phyloP scores from a whole-genome alignment of 305 asterid species.

The Stenogyne calaminthoides region DNA sequence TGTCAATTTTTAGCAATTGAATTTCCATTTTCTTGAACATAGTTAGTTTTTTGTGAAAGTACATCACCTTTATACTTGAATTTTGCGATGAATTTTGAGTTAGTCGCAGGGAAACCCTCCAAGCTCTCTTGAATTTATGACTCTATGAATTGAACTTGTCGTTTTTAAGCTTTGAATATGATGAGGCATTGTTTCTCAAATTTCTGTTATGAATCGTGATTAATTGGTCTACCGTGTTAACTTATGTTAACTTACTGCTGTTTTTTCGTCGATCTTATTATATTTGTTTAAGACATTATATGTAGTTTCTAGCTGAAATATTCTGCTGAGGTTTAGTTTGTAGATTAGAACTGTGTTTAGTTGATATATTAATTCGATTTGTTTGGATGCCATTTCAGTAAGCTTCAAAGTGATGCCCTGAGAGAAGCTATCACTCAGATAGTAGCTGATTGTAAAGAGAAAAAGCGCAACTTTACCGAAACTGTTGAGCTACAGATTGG shows the following conservation, averaged over 20 bases:
- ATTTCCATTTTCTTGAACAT: neutral
- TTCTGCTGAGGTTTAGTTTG: neutral
- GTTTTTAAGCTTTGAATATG: neutral
- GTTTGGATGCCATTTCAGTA: constrained; percentile 37
- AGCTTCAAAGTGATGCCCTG: constrained; percentile 72
- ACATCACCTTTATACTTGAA: no score
- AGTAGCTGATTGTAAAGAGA: constrained; percentile 43
- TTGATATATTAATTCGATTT: no score
- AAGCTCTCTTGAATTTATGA: no score
- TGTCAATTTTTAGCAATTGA: neutral
- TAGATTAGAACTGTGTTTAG: no score
- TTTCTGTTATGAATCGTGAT: neutral
- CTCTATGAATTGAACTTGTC: no score
- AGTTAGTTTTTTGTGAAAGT: neutral
- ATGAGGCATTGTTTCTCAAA: neutral
- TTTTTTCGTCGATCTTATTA: neutral
- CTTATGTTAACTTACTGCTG: neutral
- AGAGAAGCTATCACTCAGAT: constrained; percentile 60
- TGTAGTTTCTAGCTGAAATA: neutral
- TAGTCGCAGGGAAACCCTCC: no score
- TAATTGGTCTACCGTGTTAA: neutral
- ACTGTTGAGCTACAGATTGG: constrained; percentile 79
- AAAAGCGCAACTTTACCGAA: constrained; percentile 64
- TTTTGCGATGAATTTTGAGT: no score
- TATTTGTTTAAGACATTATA: neutral